A percentile compares a stretch with the other conserved stretches of the same genome.
Conservation (phyloP, 1,284 basidiomycete genomes). For the Clitocybe nebularis region DNA sequence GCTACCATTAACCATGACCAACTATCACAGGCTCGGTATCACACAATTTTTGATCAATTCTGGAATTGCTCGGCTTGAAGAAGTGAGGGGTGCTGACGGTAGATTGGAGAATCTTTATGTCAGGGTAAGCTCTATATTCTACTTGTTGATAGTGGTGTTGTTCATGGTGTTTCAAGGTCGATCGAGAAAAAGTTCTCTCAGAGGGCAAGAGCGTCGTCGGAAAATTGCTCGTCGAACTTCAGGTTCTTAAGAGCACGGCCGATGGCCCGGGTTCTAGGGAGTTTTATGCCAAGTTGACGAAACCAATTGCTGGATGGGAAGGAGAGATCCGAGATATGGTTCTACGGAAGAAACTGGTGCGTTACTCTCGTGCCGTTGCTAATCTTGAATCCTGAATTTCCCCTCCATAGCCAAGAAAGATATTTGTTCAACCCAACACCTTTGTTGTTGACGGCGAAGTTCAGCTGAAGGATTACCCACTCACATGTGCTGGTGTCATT, state of each 20-base stretch:
- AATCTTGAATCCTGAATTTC: too few species aligned
- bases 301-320: conserved; percentile 67
- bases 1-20: too few species aligned
- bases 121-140: conserved; percentile 39
- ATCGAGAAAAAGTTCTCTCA: conserved; percentile 61
- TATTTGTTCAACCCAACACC: conserved; percentile 81
- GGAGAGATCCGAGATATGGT: conserved; percentile 74
- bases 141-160: not conserved
- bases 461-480: conserved; percentile 72
- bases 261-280: conserved; percentile 71
- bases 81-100: conserved; percentile 53
- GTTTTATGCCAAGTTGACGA: conserved; percentile 75
- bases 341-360: conserved; percentile 73
- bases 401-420: conserved; percentile 62
- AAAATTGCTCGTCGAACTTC: conserved; percentile 71
- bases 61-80: conserved; percentile 69
- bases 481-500: conserved; percentile 67
- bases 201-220: conserved; percentile 65
- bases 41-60: conserved; percentile 71
- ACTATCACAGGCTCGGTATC: conserved; percentile 63
- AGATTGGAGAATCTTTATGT: conserved; percentile 67
- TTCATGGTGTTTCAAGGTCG: conserved; percentile 44
- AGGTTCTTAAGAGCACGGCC: conserved; percentile 80
- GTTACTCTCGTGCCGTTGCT: conserved; percentile 20
- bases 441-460: conserved; percentile 62